Evolutionary conservation across 306 rosid genomes (phyloP), one percentile per base, ranked within the genome.

Genomic region (Cotoneaster glaucophyllus): DNA sequence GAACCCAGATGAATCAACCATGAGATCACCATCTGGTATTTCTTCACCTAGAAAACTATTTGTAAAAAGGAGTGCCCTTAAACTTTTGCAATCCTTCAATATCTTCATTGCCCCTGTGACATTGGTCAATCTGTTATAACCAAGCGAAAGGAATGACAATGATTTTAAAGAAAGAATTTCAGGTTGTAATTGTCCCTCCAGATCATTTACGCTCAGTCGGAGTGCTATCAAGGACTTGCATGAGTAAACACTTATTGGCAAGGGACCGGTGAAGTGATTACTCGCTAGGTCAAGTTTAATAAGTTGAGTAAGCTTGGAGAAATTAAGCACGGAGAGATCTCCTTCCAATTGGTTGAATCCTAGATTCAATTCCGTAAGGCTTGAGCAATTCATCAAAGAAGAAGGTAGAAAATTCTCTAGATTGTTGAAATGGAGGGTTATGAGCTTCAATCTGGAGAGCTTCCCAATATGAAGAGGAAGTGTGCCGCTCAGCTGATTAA

Each of bases 331-430:
- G 3, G 74, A 28, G 11, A 70, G 31, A 29, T 29, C 17, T 26
- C 74, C 74, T 48, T 9, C 17, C 5, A 70, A 50, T n/a, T 4
- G 25, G n/a, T 70, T 69, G 15, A 0, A 14, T 28, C 43, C 62
- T 59, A 70, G 26, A 70, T 26, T 2, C 15, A 70, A 3, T 18
- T 70, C 74, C 19, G 2, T 19, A 70, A 70, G 74, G 11, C 31
- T 29, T 18, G 74, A 28, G 62, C 74, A 70, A 29, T 70, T 70
- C 62, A 70, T 70, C 74, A 50, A 28, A 50, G 74, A 50, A 19
- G 61, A 11, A 2, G 74, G 74, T 10, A 70, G 44, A 5, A 9
- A 29, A 28, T 18, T 59, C 25, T 50, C 26, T 28, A 70, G 28
- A 8, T 50, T 28, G 74, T 70, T 70, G 41, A 50, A 70, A 50